Evolutionary conservation across 345 rosid genomes (phyloP), one percentile per base, ranked within the genome.

Genomic region (Ailanthus altissimus): DNA sequence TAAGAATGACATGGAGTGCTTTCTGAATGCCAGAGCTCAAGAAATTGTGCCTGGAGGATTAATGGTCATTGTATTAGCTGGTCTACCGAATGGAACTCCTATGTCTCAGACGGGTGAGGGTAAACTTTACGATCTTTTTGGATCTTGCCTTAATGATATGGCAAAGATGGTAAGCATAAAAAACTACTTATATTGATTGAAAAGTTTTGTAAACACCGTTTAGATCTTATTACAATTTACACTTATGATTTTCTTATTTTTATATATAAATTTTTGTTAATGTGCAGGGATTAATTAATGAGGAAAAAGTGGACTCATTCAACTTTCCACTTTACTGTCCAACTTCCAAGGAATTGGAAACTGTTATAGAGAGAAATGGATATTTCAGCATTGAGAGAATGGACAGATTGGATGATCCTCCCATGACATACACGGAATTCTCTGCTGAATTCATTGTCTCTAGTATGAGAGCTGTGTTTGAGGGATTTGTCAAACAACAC

Each of bases 261-360:
- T 53, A 20, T 6, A 18, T 5, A 25, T 14, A 26, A 60, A 4
- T 10, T 43, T 38, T n/a, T 66, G n/a, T 2, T n/a, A 0, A 0
- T 10, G n/a, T 57, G 25, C 26, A 73, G 73, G 81, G 81, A 25
- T 3, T 66, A 7, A 0, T 73, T 1, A 67, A 42, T 58, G 62
- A 73, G 58, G 77, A 56, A 14, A 67, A 79, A 67, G 53, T 79
- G 61, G 67, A 79, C 14, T 66, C 68, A 14, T 78, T 78, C 51
- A 78, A 78, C 58, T 6, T 78, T 9, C 73, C 81, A 14, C 0
- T 57, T 6, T 56, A 72, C 28, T 20, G 18, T 23, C 51, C 74
- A 46, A 16, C 42, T 13, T 1, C 47, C 1, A 2, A n/a, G 25
- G 77, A 79, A 32, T 47, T 79, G 23, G 36, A 46, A n/a, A 43